Percentiles rank a stretch among this genome's conserved stretches.
These are phyloP conservation scores for Aurantiochytrium sp. DNA, from an alignment of 108 stramenopile species.

Conservation along the genomic window DNA sequence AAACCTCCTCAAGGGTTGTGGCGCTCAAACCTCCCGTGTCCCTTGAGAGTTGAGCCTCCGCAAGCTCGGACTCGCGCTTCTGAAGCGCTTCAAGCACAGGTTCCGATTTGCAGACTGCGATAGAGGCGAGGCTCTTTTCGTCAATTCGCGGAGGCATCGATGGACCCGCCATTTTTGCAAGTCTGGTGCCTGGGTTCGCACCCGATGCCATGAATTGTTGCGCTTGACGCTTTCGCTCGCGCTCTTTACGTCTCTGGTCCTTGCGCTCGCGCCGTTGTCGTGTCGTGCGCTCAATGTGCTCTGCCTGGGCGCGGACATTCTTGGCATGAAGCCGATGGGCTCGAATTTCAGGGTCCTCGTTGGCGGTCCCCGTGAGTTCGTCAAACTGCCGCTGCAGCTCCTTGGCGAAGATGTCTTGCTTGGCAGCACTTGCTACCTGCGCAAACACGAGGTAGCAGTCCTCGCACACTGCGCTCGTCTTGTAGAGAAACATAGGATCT, in stretches of 20 bases:
- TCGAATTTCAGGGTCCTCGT: background rate
- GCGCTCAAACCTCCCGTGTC: background rate
- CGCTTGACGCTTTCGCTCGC: background rate
- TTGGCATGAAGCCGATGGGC: slow-evolving; percentile 8
- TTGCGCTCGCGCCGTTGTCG: slow-evolving; percentile 12
- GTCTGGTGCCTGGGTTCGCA: background rate
- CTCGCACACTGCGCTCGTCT: slow-evolving; percentile 64
- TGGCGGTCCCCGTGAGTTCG: background rate
- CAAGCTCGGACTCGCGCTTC: background rate
- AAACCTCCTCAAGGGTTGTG: background rate
- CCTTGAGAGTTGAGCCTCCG: background rate
- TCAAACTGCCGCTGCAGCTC: slow-evolving; percentile 22
- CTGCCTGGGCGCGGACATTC: background rate
- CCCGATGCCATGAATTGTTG: background rate
- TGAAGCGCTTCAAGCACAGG: background rate
- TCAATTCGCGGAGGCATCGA: background rate
- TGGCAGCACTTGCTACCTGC: slow-evolving; percentile 41
- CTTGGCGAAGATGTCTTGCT: slow-evolving; percentile 21
- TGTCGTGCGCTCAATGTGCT: slow-evolving; percentile 24
- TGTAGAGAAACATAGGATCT: slow-evolving; percentile 67
- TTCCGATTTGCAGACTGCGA: background rate
- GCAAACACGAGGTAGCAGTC: slow-evolving; percentile 68
- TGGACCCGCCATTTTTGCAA: background rate
- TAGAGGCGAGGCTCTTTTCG: background rate
- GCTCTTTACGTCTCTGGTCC: background rate